Base-by-base conservation (phyloP, 352 stramenopile species). In the Phytophthora megakarya region DNA sequence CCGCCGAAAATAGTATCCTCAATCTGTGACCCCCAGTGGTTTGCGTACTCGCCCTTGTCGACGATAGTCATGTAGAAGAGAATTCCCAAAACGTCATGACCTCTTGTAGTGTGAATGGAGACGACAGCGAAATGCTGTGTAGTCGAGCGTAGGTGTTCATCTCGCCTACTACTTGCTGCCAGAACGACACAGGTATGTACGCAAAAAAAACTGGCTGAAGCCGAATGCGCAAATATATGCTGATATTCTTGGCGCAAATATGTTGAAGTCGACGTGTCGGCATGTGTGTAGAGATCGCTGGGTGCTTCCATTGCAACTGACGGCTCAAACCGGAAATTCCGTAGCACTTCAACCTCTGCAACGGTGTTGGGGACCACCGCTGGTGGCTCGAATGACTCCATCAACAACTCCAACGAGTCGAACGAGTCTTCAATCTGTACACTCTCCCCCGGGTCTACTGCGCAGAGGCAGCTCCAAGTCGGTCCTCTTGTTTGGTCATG, bases 51-150 rank as follows among this genome's bases (percentile, higher is more conserved):
- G 2, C 35, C 53, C n/a, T 77, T 77, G 9, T 70, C 26, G 0
- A 66, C 30, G 0, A 71, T 12, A 2, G 39, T 22, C 65, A 67
- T 72, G 43, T 60, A 75, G n/a, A 65, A 73, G 26, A 73, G 10
- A 6, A 75, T 69, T 11, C 62, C 66, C 4, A 78, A 40, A 78
- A 78, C 16, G 35, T 59, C 61, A 72, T 67, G n/a, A 78, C 19
- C n/a, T 76, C 46, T 21, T 63, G 15, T 5, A 75, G 43, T 37
- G 46, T 61, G 21, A 66, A 42, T 8, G 32, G 19, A 2, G 13
- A 7, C 5, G 8, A 8, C 11, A 59, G 16, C 4, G 21, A 3
- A 0, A 61, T 37, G 3, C 21, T 11, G n/a, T 61, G 18, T 32
- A 52, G 3, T 0, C 21, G 30, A 23, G 55, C 23, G 23, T 55